Conservation (phyloP, 768 basidiomycete genomes). For the Tulasnella sp. region DNA sequence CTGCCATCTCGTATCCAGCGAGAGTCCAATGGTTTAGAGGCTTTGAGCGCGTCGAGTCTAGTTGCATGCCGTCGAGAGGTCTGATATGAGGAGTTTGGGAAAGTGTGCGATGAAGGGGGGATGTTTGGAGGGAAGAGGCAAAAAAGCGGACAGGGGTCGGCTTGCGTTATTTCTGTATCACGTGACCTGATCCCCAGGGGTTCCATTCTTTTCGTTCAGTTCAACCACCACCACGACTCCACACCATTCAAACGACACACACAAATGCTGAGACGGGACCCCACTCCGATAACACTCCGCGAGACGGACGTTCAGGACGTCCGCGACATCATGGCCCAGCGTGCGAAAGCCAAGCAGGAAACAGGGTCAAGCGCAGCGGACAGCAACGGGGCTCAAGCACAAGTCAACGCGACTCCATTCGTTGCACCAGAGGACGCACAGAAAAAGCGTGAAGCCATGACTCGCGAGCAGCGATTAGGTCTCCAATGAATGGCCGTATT, state of each 20-base stretch:
- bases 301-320: conserved; percentile 72
- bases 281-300: conserved; percentile 63
- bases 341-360: conserved; percentile 21
- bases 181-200: too few species aligned
- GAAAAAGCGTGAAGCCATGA: conserved; percentile 28
- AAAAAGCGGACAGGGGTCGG: too few species aligned
- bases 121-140: too few species aligned
- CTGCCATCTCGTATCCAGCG: too few species aligned
- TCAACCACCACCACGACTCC: neutral
- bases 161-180: too few species aligned
- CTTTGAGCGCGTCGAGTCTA: too few species aligned
- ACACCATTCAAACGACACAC: neutral
- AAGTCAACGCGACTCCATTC: conserved; percentile 15
- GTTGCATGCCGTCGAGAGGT: too few species aligned
- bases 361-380: conserved; percentile 15
- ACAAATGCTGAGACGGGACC: conserved; percentile 63
- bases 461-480: conserved; percentile 29
- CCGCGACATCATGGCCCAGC: conserved; percentile 40
- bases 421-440: conserved; percentile 29
- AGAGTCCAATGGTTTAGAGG: too few species aligned
- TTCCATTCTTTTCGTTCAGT: too few species aligned
- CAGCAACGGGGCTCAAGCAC: neutral
- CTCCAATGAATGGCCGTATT: too few species aligned
- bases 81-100: too few species aligned
- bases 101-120: too few species aligned